Percentiles rank a stretch among this genome's conserved stretches.
phyloP scores from a whole-genome alignment of 805 yeast species.

The Jamesozyma piceae region DNA sequence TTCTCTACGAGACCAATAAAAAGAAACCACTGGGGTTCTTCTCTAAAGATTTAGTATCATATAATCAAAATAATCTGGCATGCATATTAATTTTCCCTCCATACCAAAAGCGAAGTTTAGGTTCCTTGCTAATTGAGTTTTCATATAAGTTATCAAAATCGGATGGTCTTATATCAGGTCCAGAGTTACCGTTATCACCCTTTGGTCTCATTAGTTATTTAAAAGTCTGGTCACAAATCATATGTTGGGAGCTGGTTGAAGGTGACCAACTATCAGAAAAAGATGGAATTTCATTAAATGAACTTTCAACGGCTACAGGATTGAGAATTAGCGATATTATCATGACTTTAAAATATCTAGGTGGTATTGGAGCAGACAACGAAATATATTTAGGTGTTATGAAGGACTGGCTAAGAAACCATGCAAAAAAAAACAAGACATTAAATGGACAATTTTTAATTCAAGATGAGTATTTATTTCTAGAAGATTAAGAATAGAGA shows the following conservation, averaged over 20 bases:
- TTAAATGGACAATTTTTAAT: slow-evolving; percentile 8
- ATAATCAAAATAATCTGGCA: slow-evolving; percentile 76
- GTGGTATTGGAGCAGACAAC: slow-evolving; percentile 30
- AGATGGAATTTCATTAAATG: slow-evolving; percentile 35
- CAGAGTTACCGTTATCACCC: slow-evolving; percentile 82
- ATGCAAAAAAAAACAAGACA: not conserved
- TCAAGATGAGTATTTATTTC: slow-evolving; percentile 21
- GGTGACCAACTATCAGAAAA: slow-evolving; percentile 31
- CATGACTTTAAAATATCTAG: slow-evolving; percentile 50
- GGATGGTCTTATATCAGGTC: slow-evolving; percentile 67
- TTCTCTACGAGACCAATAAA: slow-evolving; percentile 45
- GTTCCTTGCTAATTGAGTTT: slow-evolving; percentile 71
- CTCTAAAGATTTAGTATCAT: slow-evolving; percentile 73
- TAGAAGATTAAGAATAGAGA: slow-evolving; percentile 14
- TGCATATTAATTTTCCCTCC: slow-evolving; percentile 91
- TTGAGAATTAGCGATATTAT: slow-evolving; percentile 55
- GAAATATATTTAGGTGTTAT: slow-evolving; percentile 12
- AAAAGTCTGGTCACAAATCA: slow-evolving; percentile 59
- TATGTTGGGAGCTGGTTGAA: slow-evolving; percentile 37
- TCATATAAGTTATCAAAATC: slow-evolving; percentile 67
- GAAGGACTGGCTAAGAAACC: slow-evolving; percentile 13
- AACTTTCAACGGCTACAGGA: slow-evolving; percentile 49
- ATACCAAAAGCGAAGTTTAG: slow-evolving; percentile 69
- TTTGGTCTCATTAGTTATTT: slow-evolving; percentile 70
- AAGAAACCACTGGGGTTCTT: slow-evolving; percentile 78